phyloP scores from a whole-genome alignment of 139 green algal genomes.

The Chlamydomonas sp. region DNA sequence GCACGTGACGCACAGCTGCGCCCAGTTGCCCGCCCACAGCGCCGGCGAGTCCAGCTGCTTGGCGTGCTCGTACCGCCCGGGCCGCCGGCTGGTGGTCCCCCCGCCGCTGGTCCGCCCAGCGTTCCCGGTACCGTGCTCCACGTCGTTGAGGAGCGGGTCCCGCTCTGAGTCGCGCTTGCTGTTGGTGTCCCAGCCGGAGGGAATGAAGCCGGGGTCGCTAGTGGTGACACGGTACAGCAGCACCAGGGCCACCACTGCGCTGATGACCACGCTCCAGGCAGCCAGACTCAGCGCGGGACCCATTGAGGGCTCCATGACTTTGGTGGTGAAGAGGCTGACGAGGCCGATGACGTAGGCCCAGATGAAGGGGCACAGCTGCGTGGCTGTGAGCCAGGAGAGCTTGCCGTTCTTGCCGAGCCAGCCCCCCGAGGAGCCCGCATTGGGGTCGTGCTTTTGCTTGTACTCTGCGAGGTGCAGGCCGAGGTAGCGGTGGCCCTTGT shows the following conservation, averaged over 20 bases:
- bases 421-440: constrained; percentile 21
- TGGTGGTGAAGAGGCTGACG: constrained; percentile 72
- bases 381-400: constrained; percentile 63
- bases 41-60: constrained; percentile 83
- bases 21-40: constrained; percentile 89
- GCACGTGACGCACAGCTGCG: constrained; percentile 92
- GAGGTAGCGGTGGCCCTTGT: constrained; percentile 93
- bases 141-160: not conserved
- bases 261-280: constrained; percentile 34
- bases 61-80: not conserved
- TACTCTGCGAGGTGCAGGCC: constrained; percentile 75
- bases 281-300: constrained; percentile 4
- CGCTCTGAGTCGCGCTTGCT: constrained; percentile 6
- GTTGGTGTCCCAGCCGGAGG: constrained; percentile 55
- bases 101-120: constrained; percentile 6
- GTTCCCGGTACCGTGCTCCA: not conserved
- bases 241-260: constrained; percentile 54
- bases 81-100: not conserved
- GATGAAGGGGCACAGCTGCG: constrained; percentile 87
- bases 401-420: constrained; percentile 62
- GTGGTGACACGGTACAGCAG: constrained; percentile 84
- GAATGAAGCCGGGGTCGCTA: constrained; percentile 83
- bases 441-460: constrained; percentile 45
- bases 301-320: constrained; percentile 48
- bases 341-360: constrained; percentile 82